These are phyloP conservation scores for Talaromyces marneffei DNA, from an alignment of 2,329 filamentous ascomycete genomes.

Conservation along the genomic window DNA sequence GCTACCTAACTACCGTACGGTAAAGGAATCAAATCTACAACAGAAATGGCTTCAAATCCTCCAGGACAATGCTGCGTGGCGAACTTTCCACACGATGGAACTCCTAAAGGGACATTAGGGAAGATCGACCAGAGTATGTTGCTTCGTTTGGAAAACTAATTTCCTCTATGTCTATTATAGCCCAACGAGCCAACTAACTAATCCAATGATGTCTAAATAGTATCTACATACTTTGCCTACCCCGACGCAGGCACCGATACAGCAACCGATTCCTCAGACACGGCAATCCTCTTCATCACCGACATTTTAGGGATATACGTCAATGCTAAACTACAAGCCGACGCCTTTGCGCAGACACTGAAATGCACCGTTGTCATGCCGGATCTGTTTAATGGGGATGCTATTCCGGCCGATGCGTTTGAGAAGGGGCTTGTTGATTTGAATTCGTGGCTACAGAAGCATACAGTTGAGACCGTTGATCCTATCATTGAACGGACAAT, in stretches of 20 bases:
- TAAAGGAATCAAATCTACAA: background rate
- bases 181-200: background rate
- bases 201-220: conserved; percentile 26
- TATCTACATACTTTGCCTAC: conserved; percentile 52
- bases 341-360: conserved; percentile 63
- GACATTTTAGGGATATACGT: conserved; percentile 56
- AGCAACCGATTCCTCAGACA: conserved; percentile 38
- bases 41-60: conserved; percentile 48
- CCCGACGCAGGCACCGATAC: conserved; percentile 40
- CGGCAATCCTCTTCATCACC: conserved; percentile 52
- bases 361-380: conserved; percentile 65
- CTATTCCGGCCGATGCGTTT: conserved; percentile 50
- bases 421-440: conserved; percentile 45
- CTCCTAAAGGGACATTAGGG: conserved; percentile 43
- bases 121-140: conserved; percentile 42
- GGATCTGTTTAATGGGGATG: conserved; percentile 65
- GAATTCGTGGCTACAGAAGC: conserved; percentile 44
- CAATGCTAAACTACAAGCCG: conserved; percentile 62
- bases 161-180: background rate
- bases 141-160: background rate
- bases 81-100: conserved; percentile 50
- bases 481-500: conserved; percentile 48
- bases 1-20: too few species aligned
- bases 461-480: conserved; percentile 49
- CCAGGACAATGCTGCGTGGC: conserved; percentile 44